phyloP scores from a whole-genome alignment of 192 early-diverging fungal species.

The Coemansia sp. region DNA sequence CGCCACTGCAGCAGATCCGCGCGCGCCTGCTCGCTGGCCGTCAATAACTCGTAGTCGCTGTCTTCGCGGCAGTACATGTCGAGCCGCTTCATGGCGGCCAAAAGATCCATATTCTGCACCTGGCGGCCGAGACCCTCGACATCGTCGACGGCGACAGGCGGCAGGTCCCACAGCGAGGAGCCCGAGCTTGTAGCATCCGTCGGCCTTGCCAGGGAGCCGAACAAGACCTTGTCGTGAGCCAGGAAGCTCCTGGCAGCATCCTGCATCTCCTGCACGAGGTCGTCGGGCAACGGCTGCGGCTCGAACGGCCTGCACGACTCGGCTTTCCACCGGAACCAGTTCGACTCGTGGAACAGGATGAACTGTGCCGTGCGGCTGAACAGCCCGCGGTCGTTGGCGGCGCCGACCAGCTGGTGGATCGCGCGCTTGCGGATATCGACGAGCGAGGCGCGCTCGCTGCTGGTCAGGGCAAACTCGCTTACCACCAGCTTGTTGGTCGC shows the following conservation, averaged over 20 bases:
- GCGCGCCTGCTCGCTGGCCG: constrained; percentile 33
- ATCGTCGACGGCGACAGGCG: neutral
- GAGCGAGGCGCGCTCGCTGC: constrained; percentile 57
- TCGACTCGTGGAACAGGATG: constrained; percentile 68
- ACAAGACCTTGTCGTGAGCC: neutral
- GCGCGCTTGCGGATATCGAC: constrained; percentile 50
- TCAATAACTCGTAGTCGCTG: constrained; percentile 48
- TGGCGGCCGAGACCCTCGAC: constrained; percentile 27
- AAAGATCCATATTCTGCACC: constrained; percentile 22
- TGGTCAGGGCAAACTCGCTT: constrained; percentile 38
- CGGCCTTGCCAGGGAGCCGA: neutral
- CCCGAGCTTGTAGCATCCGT: neutral
- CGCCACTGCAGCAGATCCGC: constrained; percentile 50
- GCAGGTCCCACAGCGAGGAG: constrained; percentile 20
- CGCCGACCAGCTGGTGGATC: constrained; percentile 53
- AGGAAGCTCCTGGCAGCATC: constrained; percentile 26
- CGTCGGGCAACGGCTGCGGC: constrained; percentile 35
- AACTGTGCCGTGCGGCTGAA: constrained; percentile 66
- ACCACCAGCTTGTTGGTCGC: constrained; percentile 60
- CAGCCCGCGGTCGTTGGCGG: constrained; percentile 57
- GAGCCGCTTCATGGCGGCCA: constrained; percentile 29
- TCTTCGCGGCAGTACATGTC: constrained; percentile 47
- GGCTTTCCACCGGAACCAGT: constrained; percentile 84
- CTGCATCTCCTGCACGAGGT: constrained; percentile 44
- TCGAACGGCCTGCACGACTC: constrained; percentile 75